These are phyloP conservation scores for Cryomyces minteri DNA, from an alignment of 495 filamentous ascomycete genomes.

Conservation along the genomic window DNA sequence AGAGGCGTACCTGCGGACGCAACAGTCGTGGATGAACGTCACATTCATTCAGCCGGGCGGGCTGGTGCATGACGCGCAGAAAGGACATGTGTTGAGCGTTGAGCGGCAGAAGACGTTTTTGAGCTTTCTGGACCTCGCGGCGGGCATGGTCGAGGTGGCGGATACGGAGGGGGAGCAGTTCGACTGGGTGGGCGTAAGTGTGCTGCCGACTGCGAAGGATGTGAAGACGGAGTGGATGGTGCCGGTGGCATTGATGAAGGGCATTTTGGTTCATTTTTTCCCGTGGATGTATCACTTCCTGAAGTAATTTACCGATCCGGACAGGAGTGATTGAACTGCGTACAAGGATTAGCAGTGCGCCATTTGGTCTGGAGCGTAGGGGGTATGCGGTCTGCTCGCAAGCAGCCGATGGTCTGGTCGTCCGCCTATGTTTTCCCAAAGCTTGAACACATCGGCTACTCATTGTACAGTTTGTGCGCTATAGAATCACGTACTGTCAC, in stretches of 20 bases:
- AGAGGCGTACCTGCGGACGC: constrained; percentile 19
- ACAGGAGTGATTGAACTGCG: too few species aligned
- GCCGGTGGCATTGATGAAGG: constrained; percentile 9
- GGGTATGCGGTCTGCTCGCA: too few species aligned
- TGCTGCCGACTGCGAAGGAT: constrained; percentile 10
- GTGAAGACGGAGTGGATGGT: constrained; percentile 8
- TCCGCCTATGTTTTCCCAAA: too few species aligned
- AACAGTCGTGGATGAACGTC: constrained; percentile 17
- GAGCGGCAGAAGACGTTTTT: constrained; percentile 18
- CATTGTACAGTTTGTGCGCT: too few species aligned
- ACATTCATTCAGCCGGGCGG: constrained; percentile 27
- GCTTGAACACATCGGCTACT: too few species aligned
- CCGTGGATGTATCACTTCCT: constrained; percentile 19
- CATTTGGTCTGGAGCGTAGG: too few species aligned
- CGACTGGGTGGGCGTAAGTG: constrained; percentile 21
- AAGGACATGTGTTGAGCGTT: constrained; percentile 23
- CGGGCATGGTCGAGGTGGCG: constrained; percentile 29
- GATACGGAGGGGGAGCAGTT: constrained; percentile 18
- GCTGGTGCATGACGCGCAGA: constrained; percentile 19
- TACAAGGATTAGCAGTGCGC: too few species aligned
- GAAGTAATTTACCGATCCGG: too few species aligned
- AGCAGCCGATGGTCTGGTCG: too few species aligned
- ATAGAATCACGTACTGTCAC: too few species aligned
- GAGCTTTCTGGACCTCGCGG: constrained; percentile 27
- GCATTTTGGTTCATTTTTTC: constrained; percentile 18